Base-by-base conservation (phyloP, 2,329 filamentous ascomycete genomes). In the Colletotrichum nymphaeae region DNA sequence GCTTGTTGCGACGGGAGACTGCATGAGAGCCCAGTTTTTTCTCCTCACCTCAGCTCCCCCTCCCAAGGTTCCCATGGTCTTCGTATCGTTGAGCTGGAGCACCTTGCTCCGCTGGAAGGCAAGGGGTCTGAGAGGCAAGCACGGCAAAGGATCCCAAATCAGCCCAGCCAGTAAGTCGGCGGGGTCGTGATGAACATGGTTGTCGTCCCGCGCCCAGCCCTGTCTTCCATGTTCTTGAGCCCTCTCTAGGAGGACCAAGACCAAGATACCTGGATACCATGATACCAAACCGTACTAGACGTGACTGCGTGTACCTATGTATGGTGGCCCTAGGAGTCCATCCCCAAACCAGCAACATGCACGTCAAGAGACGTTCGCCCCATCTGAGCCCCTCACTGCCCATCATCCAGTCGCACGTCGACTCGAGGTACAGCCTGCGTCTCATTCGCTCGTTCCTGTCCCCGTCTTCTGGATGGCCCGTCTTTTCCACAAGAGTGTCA, bases 341-440 rank as follows among this genome's bases (percentile, higher is more conserved):
- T 46, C 42, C 63, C 63, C 55, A 37, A 71, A 71, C 60, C 63
- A 68, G 69, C 72, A 73, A 72, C 30, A 74, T 74, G 69, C 72
- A 68, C 72, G 69, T 74, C 72, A 68, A 67, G 52, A 72, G 68
- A 63, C 60, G 56, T 55, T 49, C 42, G 60, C 60, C 70, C 67
- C 70, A 65, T 73, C 70, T 60, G 37, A 65, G 60, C 67, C 70
- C 70, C 60, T 60, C 67, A 24, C 55, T 71, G 55, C 35, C 52
- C 46, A 59, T 53, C 67, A 28, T 64, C 71, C 62, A 70, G 56
- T 65, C 24, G 62, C 62, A 32, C 60, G 28, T 53, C 62, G 67
- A n/a, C 55, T 57, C 65, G 71, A 62, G 67, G 60, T 73, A 69
- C 62, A 62, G 56, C 22, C 11, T 49, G 55, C 49, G 24, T 71